Base-by-base conservation (phyloP, 2,329 filamentous ascomycete species). In the Stromatinia cepivora region DNA sequence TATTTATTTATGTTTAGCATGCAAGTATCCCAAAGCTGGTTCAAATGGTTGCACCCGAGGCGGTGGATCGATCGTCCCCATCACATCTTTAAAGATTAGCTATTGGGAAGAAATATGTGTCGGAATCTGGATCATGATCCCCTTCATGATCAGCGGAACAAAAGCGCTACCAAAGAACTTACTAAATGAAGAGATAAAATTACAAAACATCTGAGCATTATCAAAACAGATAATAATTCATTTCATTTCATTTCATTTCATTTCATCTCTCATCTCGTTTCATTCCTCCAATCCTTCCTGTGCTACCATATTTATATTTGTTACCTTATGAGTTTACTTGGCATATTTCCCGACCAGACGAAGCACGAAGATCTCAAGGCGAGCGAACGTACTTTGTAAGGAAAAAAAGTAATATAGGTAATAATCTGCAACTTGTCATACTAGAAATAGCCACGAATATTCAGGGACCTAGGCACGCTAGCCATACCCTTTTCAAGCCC, bases 401-500 rank as follows among this genome's bases (percentile, higher is more conserved):
- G 28, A 20, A 25, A 39, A 34, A 36, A 10, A 17, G 6, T 17
- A 52, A 42, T 28, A 15, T n/a, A 61, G 31, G 45, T 48, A 50
- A n/a, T 50, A 48, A 42, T 67, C 54, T 50, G 64, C 53, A 66
- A 15, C 42, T 15, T 39, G 22, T 57, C 53, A 59, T 25, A 48
- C 42, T 34, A 34, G 54, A 67, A 67, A 67, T 59, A 67, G 65
- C 54, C 65, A 59, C 42, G 65, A 53, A 61, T 48, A 67, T 67
- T 67, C 65, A 59, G 65, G 65, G 39, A 67, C 65, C 42, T n/a
- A 67, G 54, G 42, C 54, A 67, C 54, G 56, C 57, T 45, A 53
- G 56, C 56, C 66, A 53, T 62, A 50, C 50, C 15, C 31, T 64
- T 53, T 42, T n/a, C 9, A 54, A 31, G 48, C 36, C 36, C 63